A percentile compares a stretch with the other conserved stretches of the same genome.
Conservation (phyloP, 2,329 filamentous ascomycete genomes). For the Colletotrichum somersetense region DNA sequence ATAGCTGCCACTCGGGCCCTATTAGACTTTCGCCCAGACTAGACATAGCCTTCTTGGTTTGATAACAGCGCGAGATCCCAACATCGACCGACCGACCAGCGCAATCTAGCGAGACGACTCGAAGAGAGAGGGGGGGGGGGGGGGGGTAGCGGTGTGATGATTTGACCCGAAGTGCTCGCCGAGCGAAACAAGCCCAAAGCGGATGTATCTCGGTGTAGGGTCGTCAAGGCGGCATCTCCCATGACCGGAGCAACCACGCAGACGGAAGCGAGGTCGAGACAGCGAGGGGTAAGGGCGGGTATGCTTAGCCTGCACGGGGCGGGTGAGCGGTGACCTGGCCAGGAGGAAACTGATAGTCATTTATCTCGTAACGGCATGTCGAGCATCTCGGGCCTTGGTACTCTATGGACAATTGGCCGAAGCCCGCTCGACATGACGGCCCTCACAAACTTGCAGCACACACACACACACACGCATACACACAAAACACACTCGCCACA, state of each 20-base stretch:
- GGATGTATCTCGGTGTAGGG: constrained; percentile 32
- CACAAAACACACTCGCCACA: neutral
- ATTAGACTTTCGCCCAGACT: constrained; percentile 24
- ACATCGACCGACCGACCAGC: neutral
- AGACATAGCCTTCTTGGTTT: constrained; percentile 20
- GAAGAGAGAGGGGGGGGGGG: too few relatives aligned
- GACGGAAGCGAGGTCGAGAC: neutral
- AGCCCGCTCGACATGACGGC: neutral
- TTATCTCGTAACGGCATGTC: constrained; percentile 14
- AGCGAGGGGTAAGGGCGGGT: neutral
- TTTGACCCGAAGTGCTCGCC: constrained; percentile 10
- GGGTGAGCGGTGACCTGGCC: neutral
- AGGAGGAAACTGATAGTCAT: constrained; percentile 8
- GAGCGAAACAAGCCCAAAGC: neutral
- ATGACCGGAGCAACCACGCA: constrained; percentile 18
- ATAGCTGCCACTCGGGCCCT: neutral
- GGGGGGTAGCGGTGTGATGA: neutral
- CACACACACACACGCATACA: too few relatives aligned
- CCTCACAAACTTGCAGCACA: neutral
- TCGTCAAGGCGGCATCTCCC: constrained; percentile 30
- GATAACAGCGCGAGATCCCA: constrained; percentile 5
- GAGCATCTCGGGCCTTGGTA: neutral
- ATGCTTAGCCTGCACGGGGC: constrained; percentile 4
- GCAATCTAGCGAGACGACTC: neutral
- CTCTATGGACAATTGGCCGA: neutral